Percentiles rank a stretch among this genome's conserved stretches.
phyloP scores from a whole-genome alignment of 257 asterid species.

The Osmanthus fragrans region DNA sequence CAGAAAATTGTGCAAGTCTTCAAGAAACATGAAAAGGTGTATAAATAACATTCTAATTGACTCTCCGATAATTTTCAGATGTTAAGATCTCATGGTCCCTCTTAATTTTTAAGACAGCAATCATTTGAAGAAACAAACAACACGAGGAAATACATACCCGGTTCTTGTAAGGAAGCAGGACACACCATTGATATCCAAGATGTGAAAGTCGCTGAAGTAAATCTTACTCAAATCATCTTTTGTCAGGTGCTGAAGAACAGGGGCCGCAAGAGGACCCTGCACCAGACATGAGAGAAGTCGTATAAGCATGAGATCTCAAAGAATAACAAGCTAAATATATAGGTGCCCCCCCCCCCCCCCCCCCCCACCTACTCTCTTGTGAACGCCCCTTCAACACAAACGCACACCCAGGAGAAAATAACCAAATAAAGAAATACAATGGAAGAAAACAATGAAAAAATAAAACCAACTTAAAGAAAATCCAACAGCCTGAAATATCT shows the following conservation, averaged over 20 bases:
- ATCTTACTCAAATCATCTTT: conserved; percentile 87
- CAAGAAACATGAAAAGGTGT: background rate
- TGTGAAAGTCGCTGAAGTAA: conserved; percentile 78
- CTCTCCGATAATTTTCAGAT: background rate
- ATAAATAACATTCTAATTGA: background rate
- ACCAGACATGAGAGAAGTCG: conserved; percentile 23
- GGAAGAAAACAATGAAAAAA: background rate
- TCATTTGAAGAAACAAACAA: background rate
- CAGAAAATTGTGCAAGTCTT: background rate
- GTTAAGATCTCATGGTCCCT: conserved; percentile 5
- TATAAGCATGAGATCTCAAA: conserved; percentile 2
- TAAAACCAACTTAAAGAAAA: background rate
- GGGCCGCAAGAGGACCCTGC: conserved; percentile 97
- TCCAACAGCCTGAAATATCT: background rate
- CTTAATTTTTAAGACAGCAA: background rate
- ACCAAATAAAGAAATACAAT: background rate
- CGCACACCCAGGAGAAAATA: background rate
- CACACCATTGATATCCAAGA: conserved; percentile 78
- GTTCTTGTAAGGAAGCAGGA: conserved; percentile 91
- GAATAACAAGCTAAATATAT: background rate
- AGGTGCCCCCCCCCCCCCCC: background rate
- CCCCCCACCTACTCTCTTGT: background rate
- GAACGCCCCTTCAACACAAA: background rate
- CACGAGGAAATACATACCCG: conserved; percentile 52
- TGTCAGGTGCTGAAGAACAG: conserved; percentile 85